Base-by-base conservation (phyloP, 805 yeast species). In the Candida railenensis region DNA sequence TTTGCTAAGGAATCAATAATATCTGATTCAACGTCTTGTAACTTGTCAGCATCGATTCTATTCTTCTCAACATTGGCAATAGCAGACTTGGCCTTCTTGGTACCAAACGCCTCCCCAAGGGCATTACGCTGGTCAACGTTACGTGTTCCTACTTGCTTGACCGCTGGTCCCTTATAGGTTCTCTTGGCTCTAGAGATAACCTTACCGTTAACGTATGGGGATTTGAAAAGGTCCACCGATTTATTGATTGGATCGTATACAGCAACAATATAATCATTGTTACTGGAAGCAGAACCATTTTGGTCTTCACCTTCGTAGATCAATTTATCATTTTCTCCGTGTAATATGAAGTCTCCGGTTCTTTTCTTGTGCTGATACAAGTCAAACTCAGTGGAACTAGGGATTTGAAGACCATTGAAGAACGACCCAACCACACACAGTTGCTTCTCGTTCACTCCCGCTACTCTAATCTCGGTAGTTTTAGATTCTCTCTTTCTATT, bases 41-140 rank as follows among this genome's bases (percentile, higher is more conserved):
- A 77, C 65, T 83, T 80, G 44, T 82, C 95, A 2, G 96, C 78
- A 62, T 94, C 97, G 59, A 94, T 83, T 57, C 87, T 78, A 69
- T 94, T 94, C 65, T 86, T 82, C 58, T 85, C 94, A 57, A 82
- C 67, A 62, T 85, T 92, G 43, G 80, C 71, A 58, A 94, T 87
- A 32, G 96, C 96, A 56, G 89, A 86, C 72, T 89, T 92, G 51
- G 97, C 97, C 71, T 83, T 91, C 71, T 88, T 91, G 48, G 99
- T 92, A 77, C 99, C 99, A 57, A 94, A 94, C 2, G 94, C 95
- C 67, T 89, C 92, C 60, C 99, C 99, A 60, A 94, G 77, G 1
- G 89, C 86, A 47, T 81, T 87, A 63, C 97, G 80, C 67, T 88
- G 89, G 15, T 74, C 70, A 48, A 77, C 71, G 55, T 76, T 67